A percentile compares a stretch with the other conserved stretches of the same genome.
Conservation (phyloP, 2,329 filamentous ascomycete genomes). For the Aspergillus proliferans region DNA sequence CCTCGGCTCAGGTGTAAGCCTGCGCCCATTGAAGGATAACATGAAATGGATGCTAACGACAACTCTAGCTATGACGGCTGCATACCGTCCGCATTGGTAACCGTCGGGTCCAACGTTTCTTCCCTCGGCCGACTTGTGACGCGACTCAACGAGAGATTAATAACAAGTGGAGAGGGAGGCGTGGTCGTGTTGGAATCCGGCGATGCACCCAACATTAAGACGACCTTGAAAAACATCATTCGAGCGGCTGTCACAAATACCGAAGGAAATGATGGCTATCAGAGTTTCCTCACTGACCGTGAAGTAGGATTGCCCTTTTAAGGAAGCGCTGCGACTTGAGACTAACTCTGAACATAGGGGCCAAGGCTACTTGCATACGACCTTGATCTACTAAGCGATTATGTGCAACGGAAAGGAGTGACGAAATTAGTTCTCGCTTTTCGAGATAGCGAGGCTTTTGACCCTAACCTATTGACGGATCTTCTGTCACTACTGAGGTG, state of each 20-base stretch:
- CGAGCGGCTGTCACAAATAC: constrained; percentile 34
- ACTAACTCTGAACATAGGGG: constrained; percentile 23
- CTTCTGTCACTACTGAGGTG: constrained; percentile 44
- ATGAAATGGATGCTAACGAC: background rate
- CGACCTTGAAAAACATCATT: constrained; percentile 42
- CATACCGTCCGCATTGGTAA: constrained; percentile 38
- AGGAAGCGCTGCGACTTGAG: background rate
- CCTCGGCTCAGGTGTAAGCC: constrained; percentile 31
- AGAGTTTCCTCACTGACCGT: constrained; percentile 32
- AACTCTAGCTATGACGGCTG: constrained; percentile 30
- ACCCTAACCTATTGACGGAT: constrained; percentile 39
- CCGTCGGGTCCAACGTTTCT: constrained; percentile 39
- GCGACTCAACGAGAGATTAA: constrained; percentile 30
- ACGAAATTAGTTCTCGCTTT: constrained; percentile 39
- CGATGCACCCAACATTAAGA: constrained; percentile 42
- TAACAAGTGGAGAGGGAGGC: constrained; percentile 24
- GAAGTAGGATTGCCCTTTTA: constrained; percentile 23
- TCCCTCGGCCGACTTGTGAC: constrained; percentile 34
- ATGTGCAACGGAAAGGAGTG: constrained; percentile 31
- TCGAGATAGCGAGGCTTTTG: constrained; percentile 44
- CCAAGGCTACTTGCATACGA: constrained; percentile 41
- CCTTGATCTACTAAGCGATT: constrained; percentile 40
- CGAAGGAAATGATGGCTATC: constrained; percentile 34
- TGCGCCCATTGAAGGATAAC: background rate
- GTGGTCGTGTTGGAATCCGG: constrained; percentile 39